Percentiles rank a stretch among this genome's conserved stretches.
These are phyloP conservation scores for Musa beccarii DNA, from an alignment of 176 grass and related monocot genomes.

Conservation along the genomic window DNA sequence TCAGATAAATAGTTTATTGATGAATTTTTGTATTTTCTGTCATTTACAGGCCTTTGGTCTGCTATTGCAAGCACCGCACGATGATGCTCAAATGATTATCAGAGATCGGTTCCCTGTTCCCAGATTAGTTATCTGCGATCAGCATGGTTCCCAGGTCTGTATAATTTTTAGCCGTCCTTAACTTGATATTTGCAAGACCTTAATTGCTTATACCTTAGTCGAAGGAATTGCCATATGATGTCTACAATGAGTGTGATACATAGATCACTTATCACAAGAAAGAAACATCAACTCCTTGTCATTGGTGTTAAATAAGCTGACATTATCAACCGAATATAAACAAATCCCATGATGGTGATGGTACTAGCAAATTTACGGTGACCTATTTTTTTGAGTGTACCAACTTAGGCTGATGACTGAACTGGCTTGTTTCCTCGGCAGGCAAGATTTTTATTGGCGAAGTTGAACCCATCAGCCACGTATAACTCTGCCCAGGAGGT, in stretches of 20 bases:
- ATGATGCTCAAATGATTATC: slow-evolving; percentile 76
- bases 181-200: background rate
- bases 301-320: background rate
- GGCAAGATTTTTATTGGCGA: slow-evolving; percentile 98
- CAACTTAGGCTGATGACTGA: background rate
- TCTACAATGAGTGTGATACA: background rate
- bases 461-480: slow-evolving; percentile 87
- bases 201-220: background rate
- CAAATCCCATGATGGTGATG: background rate
- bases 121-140: slow-evolving; percentile 93
- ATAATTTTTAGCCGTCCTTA: background rate
- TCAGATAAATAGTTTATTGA: slow-evolving; percentile 2
- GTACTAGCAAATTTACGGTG: background rate
- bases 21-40: slow-evolving; percentile 10
- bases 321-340: background rate
- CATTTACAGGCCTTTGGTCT: slow-evolving; percentile 69
- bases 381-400: background rate
- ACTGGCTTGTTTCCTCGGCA: slow-evolving; percentile 23
- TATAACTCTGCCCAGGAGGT: slow-evolving; percentile 76
- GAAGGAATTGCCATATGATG: background rate
- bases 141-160: slow-evolving; percentile 92
- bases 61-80: slow-evolving; percentile 80
- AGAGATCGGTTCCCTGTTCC: slow-evolving; percentile 81
- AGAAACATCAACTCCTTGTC: background rate
- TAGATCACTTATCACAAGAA: background rate